Conservation (phyloP, 2,329 filamentous ascomycete species). For the Claviceps cyperi region DNA sequence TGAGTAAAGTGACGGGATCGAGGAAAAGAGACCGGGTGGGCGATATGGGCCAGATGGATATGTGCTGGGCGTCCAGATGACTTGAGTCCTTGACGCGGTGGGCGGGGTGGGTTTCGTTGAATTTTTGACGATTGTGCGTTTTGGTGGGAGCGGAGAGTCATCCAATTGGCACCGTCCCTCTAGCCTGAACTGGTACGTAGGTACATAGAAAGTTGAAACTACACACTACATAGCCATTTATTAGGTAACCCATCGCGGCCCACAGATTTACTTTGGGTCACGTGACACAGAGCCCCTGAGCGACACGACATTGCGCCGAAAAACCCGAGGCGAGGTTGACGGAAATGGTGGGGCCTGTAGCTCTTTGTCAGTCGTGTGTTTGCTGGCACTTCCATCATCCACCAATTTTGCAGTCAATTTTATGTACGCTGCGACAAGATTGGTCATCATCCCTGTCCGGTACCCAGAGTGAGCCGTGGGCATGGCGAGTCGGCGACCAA, state of each 20-base stretch:
- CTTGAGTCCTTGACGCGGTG: constrained; percentile 14
- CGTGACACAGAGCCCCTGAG: background rate
- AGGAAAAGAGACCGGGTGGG: constrained; percentile 11
- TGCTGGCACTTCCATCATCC: background rate
- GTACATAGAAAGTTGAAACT: too few species aligned
- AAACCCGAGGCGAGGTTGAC: too few species aligned
- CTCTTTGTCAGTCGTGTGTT: too few species aligned
- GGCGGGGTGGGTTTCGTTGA: constrained; percentile 17
- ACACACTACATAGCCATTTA: too few species aligned
- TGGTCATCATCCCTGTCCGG: too few species aligned
- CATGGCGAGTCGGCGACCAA: too few species aligned
- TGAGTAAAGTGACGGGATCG: constrained; percentile 7
- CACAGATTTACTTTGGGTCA: background rate
- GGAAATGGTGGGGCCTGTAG: too few species aligned
- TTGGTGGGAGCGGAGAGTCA: constrained; percentile 21
- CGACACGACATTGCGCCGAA: too few species aligned
- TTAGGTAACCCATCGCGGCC: background rate
- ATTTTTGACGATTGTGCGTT: constrained; percentile 33
- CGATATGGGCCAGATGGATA: constrained; percentile 9
- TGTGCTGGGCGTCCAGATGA: constrained; percentile 10
- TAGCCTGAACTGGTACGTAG: background rate
- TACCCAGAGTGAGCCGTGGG: too few species aligned
- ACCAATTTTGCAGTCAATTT: too few species aligned
- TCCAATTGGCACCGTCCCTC: background rate
- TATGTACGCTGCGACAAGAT: too few species aligned